phyloP scores from a whole-genome alignment of 352 stramenopile genomes.

The Thalassiosira hispida region DNA sequence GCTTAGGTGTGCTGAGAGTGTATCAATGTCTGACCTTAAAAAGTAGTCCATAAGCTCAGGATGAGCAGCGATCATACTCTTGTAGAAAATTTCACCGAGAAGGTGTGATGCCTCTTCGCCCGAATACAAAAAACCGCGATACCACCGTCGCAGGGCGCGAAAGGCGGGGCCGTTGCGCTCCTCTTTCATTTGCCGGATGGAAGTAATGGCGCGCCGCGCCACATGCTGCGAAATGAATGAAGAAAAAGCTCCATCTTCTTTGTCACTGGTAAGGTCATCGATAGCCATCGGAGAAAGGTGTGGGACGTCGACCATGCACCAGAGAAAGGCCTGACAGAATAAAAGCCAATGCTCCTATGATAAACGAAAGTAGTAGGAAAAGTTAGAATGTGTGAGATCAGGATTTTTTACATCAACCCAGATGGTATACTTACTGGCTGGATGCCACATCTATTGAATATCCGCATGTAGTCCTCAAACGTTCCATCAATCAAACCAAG shows the following conservation, averaged over 20 bases:
- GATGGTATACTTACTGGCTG: conserved; percentile 5
- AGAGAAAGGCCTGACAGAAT: conserved; percentile 49
- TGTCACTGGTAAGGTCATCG: not conserved
- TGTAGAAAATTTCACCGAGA: conserved; percentile 40
- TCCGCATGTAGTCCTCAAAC: conserved; percentile 27
- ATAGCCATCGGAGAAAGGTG: not conserved
- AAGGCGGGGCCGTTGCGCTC: not conserved
- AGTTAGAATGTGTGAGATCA: not conserved
- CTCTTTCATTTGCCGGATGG: not conserved
- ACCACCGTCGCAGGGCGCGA: not conserved
- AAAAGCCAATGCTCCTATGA: conserved; percentile 33
- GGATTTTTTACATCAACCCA: no score
- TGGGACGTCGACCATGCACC: conserved; percentile 2
- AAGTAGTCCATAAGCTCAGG: conserved; percentile 39
- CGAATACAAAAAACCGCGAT: not conserved
- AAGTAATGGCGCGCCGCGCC: not conserved
- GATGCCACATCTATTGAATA: conserved; percentile 36
- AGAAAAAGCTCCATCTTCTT: not conserved
- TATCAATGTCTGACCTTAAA: conserved; percentile 23
- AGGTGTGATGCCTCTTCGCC: not conserved
- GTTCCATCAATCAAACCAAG: not conserved
- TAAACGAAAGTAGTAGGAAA: not conserved
- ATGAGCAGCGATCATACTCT: conserved; percentile 16
- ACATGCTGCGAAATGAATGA: not conserved
- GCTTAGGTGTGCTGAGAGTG: not conserved